Evolutionary conservation across 352 stramenopile genomes (phyloP), one percentile per base, ranked within the genome.

Genomic region (Globisporangium viniferum): DNA sequence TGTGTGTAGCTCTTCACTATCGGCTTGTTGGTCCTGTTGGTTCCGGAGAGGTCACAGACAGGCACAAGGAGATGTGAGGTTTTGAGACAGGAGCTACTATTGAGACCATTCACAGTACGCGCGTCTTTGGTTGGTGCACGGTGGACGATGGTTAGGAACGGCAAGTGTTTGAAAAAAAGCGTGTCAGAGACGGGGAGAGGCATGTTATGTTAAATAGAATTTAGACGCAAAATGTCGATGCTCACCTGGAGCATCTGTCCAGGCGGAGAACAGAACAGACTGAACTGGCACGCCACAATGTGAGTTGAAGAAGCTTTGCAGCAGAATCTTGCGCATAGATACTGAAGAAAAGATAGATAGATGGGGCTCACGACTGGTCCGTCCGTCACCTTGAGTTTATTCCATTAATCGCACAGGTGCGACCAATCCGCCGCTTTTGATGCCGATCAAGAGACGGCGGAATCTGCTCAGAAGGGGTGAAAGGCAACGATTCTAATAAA

Each of bases 91-190:
- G 12, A 51, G 2, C 48, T 39, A 68, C 14, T 71, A 62, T 67
- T 70, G 3, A 18, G 27, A 22, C 24, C 0, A 1, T 3, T 0
- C 20, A 68, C 59, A 5, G 66, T 71, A 62, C 5, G 6, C 5
- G 5, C 0, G 1, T 22, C 39, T 76, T 75, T 86, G 78, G 73
- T 84, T 86, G 78, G 78, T 84, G 73, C 71, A 74, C 66, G 58
- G 22, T 63, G 62, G n/a, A 12, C 35, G 73, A 62, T 48, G 12
- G 67, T 56, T 70, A 57, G 36, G 57, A 72, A 54, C 22, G 7
- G 29, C n/a, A 18, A 59, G 8, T 29, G 36, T 62, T 58, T 18
- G 18, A 54, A 39, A 56, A 35, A 29, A 35, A 33, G n/a, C 31
- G n/a, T 18, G 10, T 4, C 3, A 56, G 49, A 27, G 49, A 56